Evolutionary conservation across 2,329 filamentous ascomycete species (phyloP).

Genomic region (Cercospora brassicicola): DNA sequence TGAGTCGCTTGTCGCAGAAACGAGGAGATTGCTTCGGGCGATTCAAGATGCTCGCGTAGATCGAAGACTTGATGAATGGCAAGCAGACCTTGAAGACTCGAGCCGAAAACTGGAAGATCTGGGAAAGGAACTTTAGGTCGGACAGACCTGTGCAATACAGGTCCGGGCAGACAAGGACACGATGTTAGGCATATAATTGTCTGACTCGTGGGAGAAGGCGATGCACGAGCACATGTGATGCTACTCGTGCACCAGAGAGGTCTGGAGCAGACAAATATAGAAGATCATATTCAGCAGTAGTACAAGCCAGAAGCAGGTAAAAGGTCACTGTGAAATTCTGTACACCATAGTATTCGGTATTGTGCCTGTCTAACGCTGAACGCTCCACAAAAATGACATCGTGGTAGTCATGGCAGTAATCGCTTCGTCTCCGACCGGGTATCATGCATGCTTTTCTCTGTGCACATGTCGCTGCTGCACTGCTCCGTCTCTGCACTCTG

Average conservation of each 20-base stretch:
- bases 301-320: background rate
- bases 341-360: background rate
- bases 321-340: background rate
- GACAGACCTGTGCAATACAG: no score
- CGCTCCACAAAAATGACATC: background rate
- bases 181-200: no score
- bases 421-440: background rate
- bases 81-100: no score
- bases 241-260: background rate
- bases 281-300: background rate
- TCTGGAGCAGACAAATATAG: background rate
- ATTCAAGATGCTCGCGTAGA: no score
- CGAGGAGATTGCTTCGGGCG: no score
- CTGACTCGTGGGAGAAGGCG: background rate
- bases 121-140: no score
- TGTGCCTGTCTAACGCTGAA: background rate
- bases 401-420: background rate
- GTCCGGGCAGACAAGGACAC: no score
- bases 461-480: background rate
- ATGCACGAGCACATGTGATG: background rate
- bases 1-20: no score
- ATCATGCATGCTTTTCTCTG: background rate
- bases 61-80: no score
- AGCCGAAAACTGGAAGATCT: no score
- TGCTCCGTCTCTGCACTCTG: background rate